Evolutionary conservation across 2,329 filamentous ascomycete genomes (phyloP).

Genomic region (Botrytis fragariae): DNA sequence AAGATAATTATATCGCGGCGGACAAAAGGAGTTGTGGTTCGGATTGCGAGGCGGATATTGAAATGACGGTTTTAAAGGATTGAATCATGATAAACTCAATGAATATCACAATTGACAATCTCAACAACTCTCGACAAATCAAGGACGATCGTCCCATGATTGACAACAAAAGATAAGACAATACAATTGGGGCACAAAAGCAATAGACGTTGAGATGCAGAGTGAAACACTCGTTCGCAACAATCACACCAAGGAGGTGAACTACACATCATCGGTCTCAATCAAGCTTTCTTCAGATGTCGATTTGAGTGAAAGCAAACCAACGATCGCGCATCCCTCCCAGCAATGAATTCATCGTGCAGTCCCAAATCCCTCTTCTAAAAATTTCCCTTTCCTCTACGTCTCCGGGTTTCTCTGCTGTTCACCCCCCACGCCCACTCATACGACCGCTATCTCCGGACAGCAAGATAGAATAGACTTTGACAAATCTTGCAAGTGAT

Average conservation of each 20-base stretch:
- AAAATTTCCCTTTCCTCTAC: neutral
- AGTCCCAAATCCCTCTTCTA: neutral
- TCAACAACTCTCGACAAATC: neutral
- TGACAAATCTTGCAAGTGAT: neutral
- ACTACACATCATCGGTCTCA: neutral
- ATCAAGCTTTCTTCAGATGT: neutral
- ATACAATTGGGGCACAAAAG: no score
- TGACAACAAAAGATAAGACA: neutral
- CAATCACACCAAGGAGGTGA: neutral
- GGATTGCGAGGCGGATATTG: neutral
- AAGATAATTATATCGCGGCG: neutral
- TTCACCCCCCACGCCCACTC: neutral
- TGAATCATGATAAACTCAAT: neutral
- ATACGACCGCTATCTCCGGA: neutral
- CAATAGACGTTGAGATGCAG: neutral
- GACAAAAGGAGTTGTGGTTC: neutral
- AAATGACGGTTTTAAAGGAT: neutral
- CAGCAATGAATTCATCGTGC: neutral
- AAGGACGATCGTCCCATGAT: neutral
- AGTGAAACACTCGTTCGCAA: neutral
- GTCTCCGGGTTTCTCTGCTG: neutral
- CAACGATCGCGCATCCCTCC: neutral
- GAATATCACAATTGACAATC: neutral
- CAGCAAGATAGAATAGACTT: neutral
- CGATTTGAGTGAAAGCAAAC: no score